These are phyloP conservation scores for Cantharellus anzutake DNA, from an alignment of 768 basidiomycete genomes.

Conservation along the genomic window DNA sequence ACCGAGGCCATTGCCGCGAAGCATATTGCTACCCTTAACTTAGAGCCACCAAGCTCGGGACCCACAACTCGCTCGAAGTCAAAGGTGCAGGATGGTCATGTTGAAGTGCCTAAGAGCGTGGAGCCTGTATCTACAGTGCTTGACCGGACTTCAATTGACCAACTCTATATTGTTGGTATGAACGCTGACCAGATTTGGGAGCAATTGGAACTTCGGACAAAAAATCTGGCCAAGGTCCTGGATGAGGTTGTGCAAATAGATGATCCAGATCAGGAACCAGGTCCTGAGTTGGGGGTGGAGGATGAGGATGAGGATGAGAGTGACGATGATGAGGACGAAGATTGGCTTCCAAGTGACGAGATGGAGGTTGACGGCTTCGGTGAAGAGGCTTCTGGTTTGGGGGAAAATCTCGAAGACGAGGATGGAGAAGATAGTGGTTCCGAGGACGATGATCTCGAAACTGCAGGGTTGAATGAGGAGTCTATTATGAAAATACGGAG, in stretches of 20 bases:
- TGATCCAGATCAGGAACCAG: constrained; percentile 11
- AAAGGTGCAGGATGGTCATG: constrained; percentile 23
- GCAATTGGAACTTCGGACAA: constrained; percentile 70
- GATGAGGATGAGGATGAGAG: constrained; percentile 9
- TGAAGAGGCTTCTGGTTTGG: constrained; percentile 11
- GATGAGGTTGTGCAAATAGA: constrained; percentile 40
- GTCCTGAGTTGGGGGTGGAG: constrained; percentile 6
- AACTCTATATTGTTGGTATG: constrained; percentile 60
- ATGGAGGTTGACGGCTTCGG: constrained; percentile 12
- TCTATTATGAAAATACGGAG: constrained; percentile 13
- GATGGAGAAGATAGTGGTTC: constrained; percentile 7
- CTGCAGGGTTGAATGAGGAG: constrained; percentile 14
- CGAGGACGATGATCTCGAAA: constrained; percentile 14
- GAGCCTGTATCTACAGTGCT: constrained; percentile 12
- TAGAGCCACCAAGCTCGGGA: constrained; percentile 39
- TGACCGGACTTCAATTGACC: constrained; percentile 46
- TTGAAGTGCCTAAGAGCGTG: constrained; percentile 19
- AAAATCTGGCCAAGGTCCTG: constrained; percentile 48
- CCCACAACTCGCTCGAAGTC: constrained; percentile 60
- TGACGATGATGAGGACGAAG: constrained; percentile 15
- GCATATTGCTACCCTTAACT: constrained; percentile 37
- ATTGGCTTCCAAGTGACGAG: constrained; percentile 18
- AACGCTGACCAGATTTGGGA: constrained; percentile 83
- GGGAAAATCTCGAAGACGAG: constrained; percentile 17
- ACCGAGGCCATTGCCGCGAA: constrained; percentile 47